Conservation (phyloP, 192 early-diverging fungal genomes). For the Podila verticillata region DNA sequence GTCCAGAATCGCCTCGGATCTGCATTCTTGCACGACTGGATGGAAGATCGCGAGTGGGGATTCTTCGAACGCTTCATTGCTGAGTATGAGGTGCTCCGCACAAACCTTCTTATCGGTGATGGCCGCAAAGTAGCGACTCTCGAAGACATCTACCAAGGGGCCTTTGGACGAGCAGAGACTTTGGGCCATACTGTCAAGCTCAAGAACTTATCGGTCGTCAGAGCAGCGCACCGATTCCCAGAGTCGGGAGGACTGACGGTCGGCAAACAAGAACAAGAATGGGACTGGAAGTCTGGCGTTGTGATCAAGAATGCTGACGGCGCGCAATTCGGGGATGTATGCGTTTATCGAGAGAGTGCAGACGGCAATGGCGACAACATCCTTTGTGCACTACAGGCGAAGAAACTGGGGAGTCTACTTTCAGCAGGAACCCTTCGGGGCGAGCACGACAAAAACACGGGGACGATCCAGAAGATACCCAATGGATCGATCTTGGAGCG, state of each 20-base stretch:
- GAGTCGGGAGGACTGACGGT: conserved; percentile 13
- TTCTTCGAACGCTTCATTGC: conserved; percentile 9
- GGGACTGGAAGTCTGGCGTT: too few relatives aligned
- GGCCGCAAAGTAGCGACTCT: conserved; percentile 15
- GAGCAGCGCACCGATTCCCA: conserved; percentile 12
- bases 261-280: not conserved
- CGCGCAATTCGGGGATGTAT: too few relatives aligned
- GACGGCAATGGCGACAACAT: too few relatives aligned
- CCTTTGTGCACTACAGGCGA: too few relatives aligned
- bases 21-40: conserved; percentile 8
- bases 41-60: conserved; percentile 5
- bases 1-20: conserved; percentile 11
- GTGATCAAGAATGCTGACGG: too few relatives aligned
- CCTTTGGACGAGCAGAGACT: conserved; percentile 14
- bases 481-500: too few relatives aligned
- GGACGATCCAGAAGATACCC: too few relatives aligned
- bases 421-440: too few relatives aligned
- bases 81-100: conserved; percentile 15
- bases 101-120: conserved; percentile 16
- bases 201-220: conserved; percentile 10
- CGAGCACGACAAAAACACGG: too few relatives aligned
- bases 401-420: too few relatives aligned
- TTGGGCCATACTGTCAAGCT: conserved; percentile 23
- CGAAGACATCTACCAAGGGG: conserved; percentile 12
- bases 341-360: too few relatives aligned